phyloP scores from a whole-genome alignment of 352 stramenopile species.

The Globisporangium nodosum region DNA sequence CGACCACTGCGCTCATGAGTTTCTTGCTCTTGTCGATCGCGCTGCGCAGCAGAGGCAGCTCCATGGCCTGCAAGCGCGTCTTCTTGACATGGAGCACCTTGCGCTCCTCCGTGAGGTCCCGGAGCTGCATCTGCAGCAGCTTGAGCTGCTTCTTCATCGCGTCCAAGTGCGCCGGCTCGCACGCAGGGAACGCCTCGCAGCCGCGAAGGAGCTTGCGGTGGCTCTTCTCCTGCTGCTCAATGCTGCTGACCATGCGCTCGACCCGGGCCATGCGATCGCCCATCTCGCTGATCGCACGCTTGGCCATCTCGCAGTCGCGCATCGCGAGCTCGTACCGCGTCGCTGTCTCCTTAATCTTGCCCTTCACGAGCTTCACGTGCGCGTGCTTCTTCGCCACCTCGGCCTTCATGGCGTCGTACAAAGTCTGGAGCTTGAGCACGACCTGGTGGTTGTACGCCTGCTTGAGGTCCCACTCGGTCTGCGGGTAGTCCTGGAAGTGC shows the following conservation, averaged over 20 bases:
- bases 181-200: slow-evolving; percentile 61
- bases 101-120: slow-evolving; percentile 62
- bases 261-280: slow-evolving; percentile 57
- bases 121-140: slow-evolving; percentile 63
- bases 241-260: slow-evolving; percentile 48
- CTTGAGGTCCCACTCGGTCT: slow-evolving; percentile 72
- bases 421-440: slow-evolving; percentile 68
- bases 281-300: slow-evolving; percentile 74
- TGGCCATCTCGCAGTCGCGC: slow-evolving; percentile 75
- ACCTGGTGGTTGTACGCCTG: slow-evolving; percentile 77
- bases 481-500: slow-evolving; percentile 74
- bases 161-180: slow-evolving; percentile 53
- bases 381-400: slow-evolving; percentile 61
- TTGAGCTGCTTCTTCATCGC: slow-evolving; percentile 62
- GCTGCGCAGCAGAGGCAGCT: slow-evolving; percentile 46
- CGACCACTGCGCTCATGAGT: slow-evolving; percentile 55
- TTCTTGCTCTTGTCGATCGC: slow-evolving; percentile 56
- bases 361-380: slow-evolving; percentile 49
- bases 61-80: slow-evolving; percentile 43
- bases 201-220: slow-evolving; percentile 60
- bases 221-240: slow-evolving; percentile 69
- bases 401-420: slow-evolving; percentile 58
- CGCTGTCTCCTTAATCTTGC: slow-evolving; percentile 59
- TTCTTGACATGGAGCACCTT: slow-evolving; percentile 64
- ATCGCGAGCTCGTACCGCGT: slow-evolving; percentile 58